Evolutionary conservation across 1,139 yeast genomes (phyloP).

Genomic region (Dujonia santamariae): DNA sequence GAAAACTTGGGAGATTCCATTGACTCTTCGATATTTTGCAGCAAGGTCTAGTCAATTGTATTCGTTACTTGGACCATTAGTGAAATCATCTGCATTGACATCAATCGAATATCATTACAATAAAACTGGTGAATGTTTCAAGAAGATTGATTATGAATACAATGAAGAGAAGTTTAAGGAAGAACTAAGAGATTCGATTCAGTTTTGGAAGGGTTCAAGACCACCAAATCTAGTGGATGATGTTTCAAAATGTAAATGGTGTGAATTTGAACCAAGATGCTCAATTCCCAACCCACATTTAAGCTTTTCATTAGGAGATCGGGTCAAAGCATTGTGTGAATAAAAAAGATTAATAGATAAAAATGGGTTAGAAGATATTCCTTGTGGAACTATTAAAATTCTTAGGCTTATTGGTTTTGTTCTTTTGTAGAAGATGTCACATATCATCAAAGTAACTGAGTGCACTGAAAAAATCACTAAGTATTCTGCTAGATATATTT

Average conservation of each 20-base stretch:
- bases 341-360: background rate
- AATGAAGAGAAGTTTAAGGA: slow-evolving; percentile 21
- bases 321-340: background rate
- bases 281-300: slow-evolving; percentile 24
- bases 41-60: slow-evolving; percentile 53
- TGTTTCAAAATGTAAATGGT: slow-evolving; percentile 44
- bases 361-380: background rate
- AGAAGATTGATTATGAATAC: slow-evolving; percentile 34
- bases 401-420: too few relatives aligned
- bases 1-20: slow-evolving; percentile 52
- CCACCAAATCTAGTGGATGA: slow-evolving; percentile 38
- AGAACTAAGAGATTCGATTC: slow-evolving; percentile 30
- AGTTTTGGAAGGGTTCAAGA: slow-evolving; percentile 56
- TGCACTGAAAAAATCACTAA: slow-evolving; percentile 3
- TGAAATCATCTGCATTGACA: slow-evolving; percentile 16
- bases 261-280: slow-evolving; percentile 46
- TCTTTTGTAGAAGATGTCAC: slow-evolving; percentile 1
- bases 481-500: slow-evolving; percentile 41
- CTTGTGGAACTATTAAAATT: too few relatives aligned
- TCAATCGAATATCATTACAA: slow-evolving; percentile 53
- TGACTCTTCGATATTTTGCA: slow-evolving; percentile 56
- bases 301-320: slow-evolving; percentile 2
- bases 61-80: slow-evolving; percentile 26
- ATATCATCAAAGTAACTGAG: slow-evolving; percentile 6
- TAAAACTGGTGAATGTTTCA: slow-evolving; percentile 31